Base-by-base conservation (phyloP, 169 alveolate species). In the Cryptosporidium muris region DNA sequence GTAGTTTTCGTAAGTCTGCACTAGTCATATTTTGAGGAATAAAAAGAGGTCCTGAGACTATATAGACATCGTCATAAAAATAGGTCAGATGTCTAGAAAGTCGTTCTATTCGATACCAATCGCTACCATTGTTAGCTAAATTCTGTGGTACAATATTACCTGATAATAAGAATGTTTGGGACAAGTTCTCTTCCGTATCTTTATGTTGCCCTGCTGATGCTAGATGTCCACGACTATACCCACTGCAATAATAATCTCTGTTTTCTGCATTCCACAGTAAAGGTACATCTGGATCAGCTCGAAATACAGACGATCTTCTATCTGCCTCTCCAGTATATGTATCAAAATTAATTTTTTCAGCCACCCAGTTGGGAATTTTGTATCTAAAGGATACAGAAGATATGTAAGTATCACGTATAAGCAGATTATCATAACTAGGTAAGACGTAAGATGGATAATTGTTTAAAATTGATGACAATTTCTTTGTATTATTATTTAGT, bases 301-400 rank as follows among this genome's bases (percentile, higher is more conserved):
- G 81, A 40, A 81, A 81, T 25, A 51, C 37, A 8, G 81, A 67
- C 38, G 63, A 40, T 3, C 45, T 36, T 45, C 89, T 49, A 2
- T 81, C 64, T 40, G 82, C 89, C 16, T 52, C 66, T 47, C 89
- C 82, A 43, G 25, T 54, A 40, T 67, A 67, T 1, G 85, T 37
- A 12, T 81, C 47, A 16, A 65, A 12, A 2, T 68, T 65, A n/a
- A 81, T 81, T 40, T 52, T 80, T 38, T 81, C 89, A 2, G 89
- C 89, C 1, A 81, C 89, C 89, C 89, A 81, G 47, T 81, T 81
- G 11, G 89, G 89, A 36, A 81, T 81, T 51, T 81, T 81, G 45
- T 67, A 56, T 40, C 49, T 80, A 25, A 66, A 81, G 5, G 81
- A 66, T 16, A 65, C 82, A 1, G 85, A 66, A 7, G 82, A 65